phyloP scores from a whole-genome alignment of 192 early-diverging fungal genomes.

The Podila minutissima region DNA sequence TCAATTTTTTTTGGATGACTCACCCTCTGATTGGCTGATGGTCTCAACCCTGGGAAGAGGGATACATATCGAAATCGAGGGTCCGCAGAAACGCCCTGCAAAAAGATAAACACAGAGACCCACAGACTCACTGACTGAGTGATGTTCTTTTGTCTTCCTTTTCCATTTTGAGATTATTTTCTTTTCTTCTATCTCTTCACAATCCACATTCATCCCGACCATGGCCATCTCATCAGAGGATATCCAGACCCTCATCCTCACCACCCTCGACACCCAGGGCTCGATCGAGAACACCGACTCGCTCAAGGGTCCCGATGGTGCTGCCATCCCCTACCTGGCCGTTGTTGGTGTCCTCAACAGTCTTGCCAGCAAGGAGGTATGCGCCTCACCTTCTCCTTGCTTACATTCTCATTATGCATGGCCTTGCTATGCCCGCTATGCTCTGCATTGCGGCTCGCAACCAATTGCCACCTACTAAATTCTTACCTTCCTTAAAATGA shows the following conservation, averaged over 20 bases:
- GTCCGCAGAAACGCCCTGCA: background rate
- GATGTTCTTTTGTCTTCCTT: background rate
- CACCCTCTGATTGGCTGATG: background rate
- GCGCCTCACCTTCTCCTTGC: no score
- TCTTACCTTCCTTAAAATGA: background rate
- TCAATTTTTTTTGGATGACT: background rate
- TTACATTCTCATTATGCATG: background rate
- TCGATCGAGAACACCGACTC: constrained; percentile 76
- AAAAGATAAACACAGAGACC: background rate
- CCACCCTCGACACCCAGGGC: constrained; percentile 73
- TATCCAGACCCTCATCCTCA: constrained; percentile 68
- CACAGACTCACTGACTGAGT: background rate
- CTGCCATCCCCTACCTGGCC: constrained; percentile 69
- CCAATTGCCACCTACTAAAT: background rate
- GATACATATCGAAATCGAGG: no score
- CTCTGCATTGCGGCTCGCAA: constrained; percentile 11
- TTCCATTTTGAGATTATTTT: background rate
- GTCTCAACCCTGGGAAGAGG: background rate
- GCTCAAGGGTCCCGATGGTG: constrained; percentile 63
- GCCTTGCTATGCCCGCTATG: background rate
- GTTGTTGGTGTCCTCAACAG: constrained; percentile 88
- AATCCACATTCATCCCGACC: constrained; percentile 4
- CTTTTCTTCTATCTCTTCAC: background rate
- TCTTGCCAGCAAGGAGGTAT: constrained; percentile 85
- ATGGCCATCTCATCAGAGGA: constrained; percentile 55